Base-by-base conservation (phyloP, 139 green algal species). In the Pseudopediastrum boryanum region DNA sequence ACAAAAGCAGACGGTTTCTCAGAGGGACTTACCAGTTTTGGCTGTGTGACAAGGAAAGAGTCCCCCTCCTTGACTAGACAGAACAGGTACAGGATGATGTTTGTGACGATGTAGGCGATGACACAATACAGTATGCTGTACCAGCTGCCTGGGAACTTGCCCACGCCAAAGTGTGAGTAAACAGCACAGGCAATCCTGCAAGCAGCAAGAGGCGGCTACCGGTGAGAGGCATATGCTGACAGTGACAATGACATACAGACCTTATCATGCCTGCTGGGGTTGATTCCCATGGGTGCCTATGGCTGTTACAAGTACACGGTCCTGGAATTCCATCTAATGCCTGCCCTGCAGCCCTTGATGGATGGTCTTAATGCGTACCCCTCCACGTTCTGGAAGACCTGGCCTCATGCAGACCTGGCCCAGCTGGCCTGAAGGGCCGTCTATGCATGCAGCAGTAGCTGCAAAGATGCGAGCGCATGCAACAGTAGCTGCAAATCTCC, bases 161-260 rank as follows among this genome's bases (percentile, higher is more conserved):
- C 83, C 0, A 89, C 88, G 29, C 88, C 92, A 77, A 96, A 96
- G 69, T 96, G 92, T 1, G 89, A 84, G n/a, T 93, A 80, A 38
- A 89, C 44, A 4, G 91, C 92, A 2, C 89, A 38, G 0, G 21
- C 80, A 56, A 91, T 91, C 39, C 91, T 95, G 89, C 67, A 75
- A 23, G 38, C 44, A 5, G 29, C 29, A 36, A 69, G 21, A 41
- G 27, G 29, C 29, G 38, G 69, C 50, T 36, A 35, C 12, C 7
- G 62, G 23, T 23, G 9, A 10, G 56, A 19, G 9, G 56, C 21
- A 33, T 23, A 19, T 10, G 56, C 25, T 7, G 12, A 48, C 6
- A 13, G 62, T 12, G 31, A 43, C 33, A 44, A 43, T 35, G 62
- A 6, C 12, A 31, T 13, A 35, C 33, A 44, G 16, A 21, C 48